Percentiles rank a stretch among this genome's conserved stretches.
These are phyloP conservation scores for Penicillium canescens DNA, from an alignment of 495 filamentous ascomycete genomes.

Conservation along the genomic window DNA sequence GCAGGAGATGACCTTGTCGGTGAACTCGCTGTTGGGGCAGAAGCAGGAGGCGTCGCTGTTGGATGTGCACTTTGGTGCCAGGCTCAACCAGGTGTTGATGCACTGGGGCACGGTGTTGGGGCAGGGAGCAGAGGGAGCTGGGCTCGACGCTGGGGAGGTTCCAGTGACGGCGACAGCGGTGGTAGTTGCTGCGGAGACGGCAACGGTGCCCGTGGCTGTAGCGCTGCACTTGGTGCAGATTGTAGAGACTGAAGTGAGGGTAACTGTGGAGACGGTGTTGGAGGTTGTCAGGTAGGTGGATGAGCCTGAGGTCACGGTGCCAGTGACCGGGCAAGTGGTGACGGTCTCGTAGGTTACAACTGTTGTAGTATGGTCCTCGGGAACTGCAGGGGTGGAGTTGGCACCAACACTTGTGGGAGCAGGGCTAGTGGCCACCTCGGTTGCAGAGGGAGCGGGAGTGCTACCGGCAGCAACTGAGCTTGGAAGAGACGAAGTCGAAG, in stretches of 20 bases:
- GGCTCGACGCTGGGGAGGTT: constrained; percentile 17
- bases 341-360: constrained; percentile 35
- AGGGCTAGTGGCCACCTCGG: constrained; percentile 1
- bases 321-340: constrained; percentile 27
- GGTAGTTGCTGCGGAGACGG: neutral
- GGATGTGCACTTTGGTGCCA: constrained; percentile 70
- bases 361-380: constrained; percentile 25
- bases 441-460: constrained; percentile 7
- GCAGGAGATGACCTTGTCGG: constrained; percentile 78
- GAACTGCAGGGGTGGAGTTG: constrained; percentile 5
- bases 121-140: constrained; percentile 47
- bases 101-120: constrained; percentile 81
- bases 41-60: constrained; percentile 85
- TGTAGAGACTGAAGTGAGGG: constrained; percentile 38
- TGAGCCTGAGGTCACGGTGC: constrained; percentile 12
- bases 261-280: constrained; percentile 38
- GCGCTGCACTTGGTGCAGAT: constrained; percentile 36
- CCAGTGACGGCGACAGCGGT: constrained; percentile 13
- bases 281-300: constrained; percentile 34
- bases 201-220: constrained; percentile 4
- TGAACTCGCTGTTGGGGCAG: constrained; percentile 78
- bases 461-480: constrained; percentile 10
- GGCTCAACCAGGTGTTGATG: constrained; percentile 85
- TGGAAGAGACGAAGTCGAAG: constrained; percentile 15
- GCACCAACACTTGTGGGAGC: constrained; percentile 18